Conservation (phyloP, 805 yeast genomes). For the Schwanniomyces vanrijiae region DNA sequence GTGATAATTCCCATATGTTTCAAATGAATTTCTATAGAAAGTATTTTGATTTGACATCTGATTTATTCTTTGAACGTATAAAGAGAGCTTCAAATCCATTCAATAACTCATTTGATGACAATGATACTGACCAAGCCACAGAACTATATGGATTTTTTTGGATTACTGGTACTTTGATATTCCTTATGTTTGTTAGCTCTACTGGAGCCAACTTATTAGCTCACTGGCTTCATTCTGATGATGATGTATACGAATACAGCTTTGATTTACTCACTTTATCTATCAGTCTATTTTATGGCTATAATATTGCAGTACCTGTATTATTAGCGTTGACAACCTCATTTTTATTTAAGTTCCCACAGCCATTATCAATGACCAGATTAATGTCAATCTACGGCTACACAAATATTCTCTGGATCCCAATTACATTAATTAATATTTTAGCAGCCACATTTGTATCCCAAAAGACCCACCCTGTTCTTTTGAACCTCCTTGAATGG, state of each 20-base stretch:
- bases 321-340: slow-evolving; percentile 51
- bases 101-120: slow-evolving; percentile 17
- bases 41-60: slow-evolving; percentile 69
- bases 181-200: slow-evolving; percentile 71
- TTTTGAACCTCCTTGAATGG: slow-evolving; percentile 62
- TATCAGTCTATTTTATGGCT: slow-evolving; percentile 71
- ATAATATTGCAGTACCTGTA: slow-evolving; percentile 66
- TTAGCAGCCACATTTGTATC: slow-evolving; percentile 53
- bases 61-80: slow-evolving; percentile 57
- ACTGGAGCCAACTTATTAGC: slow-evolving; percentile 67
- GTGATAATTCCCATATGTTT: slow-evolving; percentile 41
- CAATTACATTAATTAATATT: slow-evolving; percentile 64
- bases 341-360: slow-evolving; percentile 53
- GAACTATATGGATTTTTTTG: slow-evolving; percentile 90
- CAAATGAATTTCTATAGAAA: slow-evolving; percentile 60
- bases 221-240: slow-evolving; percentile 47
- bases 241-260: slow-evolving; percentile 53
- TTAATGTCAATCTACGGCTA: slow-evolving; percentile 81
- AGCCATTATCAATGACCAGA: slow-evolving; percentile 52
- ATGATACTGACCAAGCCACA: slow-evolving; percentile 37
- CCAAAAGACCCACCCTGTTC: slow-evolving; percentile 27
- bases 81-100: slow-evolving; percentile 59
- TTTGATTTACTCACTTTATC: slow-evolving; percentile 68
- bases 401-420: slow-evolving; percentile 82
- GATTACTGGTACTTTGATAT: slow-evolving; percentile 82